Evolutionary conservation across 78 protist species (phyloP).

Genomic region (Speleostelium caveatum): DNA sequence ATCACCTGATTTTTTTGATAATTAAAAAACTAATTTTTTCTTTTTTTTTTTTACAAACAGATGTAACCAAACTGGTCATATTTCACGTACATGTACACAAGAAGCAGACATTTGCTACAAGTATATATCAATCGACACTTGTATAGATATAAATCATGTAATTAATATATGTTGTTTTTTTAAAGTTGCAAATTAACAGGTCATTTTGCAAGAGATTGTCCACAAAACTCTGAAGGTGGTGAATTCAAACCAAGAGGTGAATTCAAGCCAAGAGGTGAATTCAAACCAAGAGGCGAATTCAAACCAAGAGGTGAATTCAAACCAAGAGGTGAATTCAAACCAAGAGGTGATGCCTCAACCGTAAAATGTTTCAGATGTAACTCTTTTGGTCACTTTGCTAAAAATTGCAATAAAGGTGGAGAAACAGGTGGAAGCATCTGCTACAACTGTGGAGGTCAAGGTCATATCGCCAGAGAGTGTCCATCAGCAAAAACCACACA

Average conservation of each 20-base stretch:
- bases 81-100: constrained; percentile 18
- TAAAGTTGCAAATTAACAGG: constrained; percentile 28
- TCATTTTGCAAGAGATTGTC: constrained; percentile 53
- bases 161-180: background rate
- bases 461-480: constrained; percentile 67
- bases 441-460: constrained; percentile 37
- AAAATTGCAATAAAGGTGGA: constrained; percentile 22
- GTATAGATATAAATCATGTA: background rate
- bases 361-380: constrained; percentile 62
- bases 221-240: constrained; percentile 31
- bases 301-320: background rate
- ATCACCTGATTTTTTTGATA: background rate
- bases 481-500: background rate
- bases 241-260: background rate
- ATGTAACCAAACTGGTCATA: constrained; percentile 41
- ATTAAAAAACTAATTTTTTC: background rate
- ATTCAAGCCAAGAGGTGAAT: background rate
- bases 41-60: background rate
- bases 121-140: background rate
- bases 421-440: constrained; percentile 12
- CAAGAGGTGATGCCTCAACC: background rate
- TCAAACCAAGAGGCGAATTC: background rate
- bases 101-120: background rate
- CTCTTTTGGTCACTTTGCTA: constrained; percentile 58
- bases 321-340: background rate